A percentile compares a stretch with the other conserved stretches of the same genome.
Evolutionary conservation across 768 basidiomycete genomes (phyloP).

Genomic region (Saitozyma sp.): DNA sequence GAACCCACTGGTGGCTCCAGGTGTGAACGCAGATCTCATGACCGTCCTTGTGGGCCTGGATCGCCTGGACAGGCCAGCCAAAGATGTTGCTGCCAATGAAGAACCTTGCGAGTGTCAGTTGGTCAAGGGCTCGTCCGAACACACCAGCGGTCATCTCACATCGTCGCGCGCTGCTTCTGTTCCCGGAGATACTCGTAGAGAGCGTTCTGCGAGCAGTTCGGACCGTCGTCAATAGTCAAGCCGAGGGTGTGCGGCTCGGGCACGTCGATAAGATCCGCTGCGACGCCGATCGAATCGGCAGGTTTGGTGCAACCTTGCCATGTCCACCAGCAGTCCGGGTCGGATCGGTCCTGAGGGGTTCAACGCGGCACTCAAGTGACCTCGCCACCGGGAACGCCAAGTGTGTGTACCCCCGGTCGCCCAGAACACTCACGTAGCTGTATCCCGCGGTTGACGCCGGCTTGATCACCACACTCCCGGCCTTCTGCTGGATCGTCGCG

Average conservation of each 20-base stretch:
- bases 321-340: slow-evolving; percentile 55
- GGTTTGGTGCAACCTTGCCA: slow-evolving; percentile 41
- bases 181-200: slow-evolving; percentile 52
- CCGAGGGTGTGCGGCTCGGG: slow-evolving; percentile 51
- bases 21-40: slow-evolving; percentile 51
- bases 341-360: slow-evolving; percentile 12
- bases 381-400: no score
- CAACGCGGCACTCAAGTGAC: background rate
- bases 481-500: slow-evolving; percentile 33
- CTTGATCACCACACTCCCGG: slow-evolving; percentile 40
- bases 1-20: slow-evolving; percentile 46
- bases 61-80: slow-evolving; percentile 55
- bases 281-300: slow-evolving; percentile 26
- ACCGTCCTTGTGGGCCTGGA: slow-evolving; percentile 48
- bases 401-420: no score
- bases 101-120: slow-evolving; percentile 37
- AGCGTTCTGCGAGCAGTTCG: slow-evolving; percentile 53
- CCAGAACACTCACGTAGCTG: background rate
- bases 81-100: slow-evolving; percentile 56
- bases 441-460: slow-evolving; percentile 8
- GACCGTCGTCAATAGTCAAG: slow-evolving; percentile 53
- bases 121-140: background rate
- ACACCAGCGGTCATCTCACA: slow-evolving; percentile 26
- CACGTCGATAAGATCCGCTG: slow-evolving; percentile 42
- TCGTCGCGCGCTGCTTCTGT: slow-evolving; percentile 52